Evolutionary conservation across 192 early-diverging fungal genomes (phyloP), one percentile per base, ranked within the genome.

Genomic region (Coemansia sp.): DNA sequence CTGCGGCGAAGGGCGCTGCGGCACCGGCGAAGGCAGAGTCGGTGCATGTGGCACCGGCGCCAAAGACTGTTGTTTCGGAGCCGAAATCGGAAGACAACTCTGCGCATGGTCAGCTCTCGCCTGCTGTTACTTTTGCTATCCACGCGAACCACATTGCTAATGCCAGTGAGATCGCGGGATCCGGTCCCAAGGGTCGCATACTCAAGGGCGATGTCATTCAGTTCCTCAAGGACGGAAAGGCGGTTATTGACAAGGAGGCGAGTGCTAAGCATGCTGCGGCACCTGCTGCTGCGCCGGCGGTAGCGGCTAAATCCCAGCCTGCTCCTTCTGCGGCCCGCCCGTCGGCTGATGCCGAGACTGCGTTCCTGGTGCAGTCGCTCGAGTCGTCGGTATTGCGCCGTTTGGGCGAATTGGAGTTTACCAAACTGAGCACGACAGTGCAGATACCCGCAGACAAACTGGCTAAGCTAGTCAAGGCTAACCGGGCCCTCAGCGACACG

Each of bases 171-270:
- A 82, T 82, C 34, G 20, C 59, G 14, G 79, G 74, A 21, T 81
- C 91, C 76, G 85, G 88, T 58, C 86, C 85, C 55, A 80, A 87
- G 86, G 91, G 91, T 10, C 85, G 87, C 23, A 77, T 92, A 36
- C 78, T 92, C 47, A 92, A 92, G 79, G 91, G 91, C 45, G 91
- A 92, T 61, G 88, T 92, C 0, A 72, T 92, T 21, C 80, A 74
- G 14, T 88, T 87, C 70, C 66, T 92, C 38, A 70, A 69, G 57
- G 68, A 61, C 23, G 78, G 78, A 34, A 70, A 70, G 59, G 86
- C 85, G 21, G 67, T 84, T 48, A 88, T 87, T 65, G 69, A 77
- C 43, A 81, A 75, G 43, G 42, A 43, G 6, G 43, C 23, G 7
- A 38, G 55, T 4, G 33, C 64, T 6, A 58, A 43, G 56, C 33